These are phyloP conservation scores for Didymella pinodella DNA, from an alignment of 2,329 filamentous ascomycete species.

Conservation along the genomic window DNA sequence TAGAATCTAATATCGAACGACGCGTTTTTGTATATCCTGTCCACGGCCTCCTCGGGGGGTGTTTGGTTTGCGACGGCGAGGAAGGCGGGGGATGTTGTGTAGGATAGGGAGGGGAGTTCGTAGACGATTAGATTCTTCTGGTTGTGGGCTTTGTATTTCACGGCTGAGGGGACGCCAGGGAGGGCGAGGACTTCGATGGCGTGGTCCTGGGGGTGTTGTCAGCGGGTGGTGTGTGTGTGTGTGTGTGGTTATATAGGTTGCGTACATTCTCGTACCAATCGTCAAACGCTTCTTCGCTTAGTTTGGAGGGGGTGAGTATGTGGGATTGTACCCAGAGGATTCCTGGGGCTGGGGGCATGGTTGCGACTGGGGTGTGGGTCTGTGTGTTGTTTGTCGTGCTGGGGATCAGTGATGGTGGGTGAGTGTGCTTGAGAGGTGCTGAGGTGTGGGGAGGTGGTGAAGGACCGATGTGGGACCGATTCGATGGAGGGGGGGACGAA, in stretches of 20 bases:
- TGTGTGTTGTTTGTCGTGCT: background rate
- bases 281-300: constrained; percentile 1
- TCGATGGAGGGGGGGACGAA: background rate
- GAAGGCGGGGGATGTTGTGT: background rate
- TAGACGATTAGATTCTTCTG: constrained; percentile 1
- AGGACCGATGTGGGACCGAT: constrained; percentile 13
- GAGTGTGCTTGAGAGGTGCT: background rate
- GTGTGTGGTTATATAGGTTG: background rate
- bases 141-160: background rate
- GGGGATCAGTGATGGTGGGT: background rate
- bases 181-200: constrained; percentile 13
- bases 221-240: background rate
- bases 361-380: background rate
- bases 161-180: constrained; percentile 11
- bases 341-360: constrained; percentile 9
- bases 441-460: constrained; percentile 5
- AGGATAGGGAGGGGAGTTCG: constrained; percentile 7
- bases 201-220: constrained; percentile 9
- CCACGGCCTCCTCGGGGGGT: background rate
- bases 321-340: constrained; percentile 8
- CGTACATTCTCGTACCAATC: constrained; percentile 15
- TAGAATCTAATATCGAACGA: constrained; percentile 14
- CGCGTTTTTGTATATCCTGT: background rate
- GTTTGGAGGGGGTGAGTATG: background rate
- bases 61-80: background rate